Conservation (phyloP, 208 protist species). For the Leishmania guyanensis region DNA sequence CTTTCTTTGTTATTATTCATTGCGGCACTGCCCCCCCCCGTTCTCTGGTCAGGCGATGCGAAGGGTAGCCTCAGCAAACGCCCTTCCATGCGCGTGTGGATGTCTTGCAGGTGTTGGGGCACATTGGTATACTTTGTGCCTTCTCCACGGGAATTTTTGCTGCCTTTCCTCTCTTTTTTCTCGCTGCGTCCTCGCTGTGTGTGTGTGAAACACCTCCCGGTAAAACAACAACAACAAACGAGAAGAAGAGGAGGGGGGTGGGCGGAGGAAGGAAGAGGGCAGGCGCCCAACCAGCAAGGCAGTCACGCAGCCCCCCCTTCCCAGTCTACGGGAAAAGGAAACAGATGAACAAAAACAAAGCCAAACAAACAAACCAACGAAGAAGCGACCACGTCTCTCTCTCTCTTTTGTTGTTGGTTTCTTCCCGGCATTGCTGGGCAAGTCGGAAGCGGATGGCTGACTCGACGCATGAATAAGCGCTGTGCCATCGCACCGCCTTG, state of each 20-base stretch:
- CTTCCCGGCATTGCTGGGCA: not conserved
- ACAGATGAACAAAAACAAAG: too few species aligned
- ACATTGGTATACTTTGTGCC: too few species aligned
- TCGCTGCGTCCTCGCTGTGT: not conserved
- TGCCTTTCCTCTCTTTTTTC: not conserved
- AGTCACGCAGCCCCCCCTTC: too few species aligned
- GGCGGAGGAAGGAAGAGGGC: too few species aligned
- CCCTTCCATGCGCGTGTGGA: not conserved
- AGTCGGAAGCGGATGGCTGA: not conserved
- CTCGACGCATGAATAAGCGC: not conserved
- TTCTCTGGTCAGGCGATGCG: not conserved
- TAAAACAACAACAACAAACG: too few species aligned
- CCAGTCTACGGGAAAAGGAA: too few species aligned
- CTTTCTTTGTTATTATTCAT: not conserved
- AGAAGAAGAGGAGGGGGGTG: too few species aligned
- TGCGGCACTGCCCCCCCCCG: not conserved
- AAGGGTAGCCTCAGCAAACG: not conserved
- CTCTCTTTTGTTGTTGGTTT: not conserved
- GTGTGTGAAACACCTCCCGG: not conserved
- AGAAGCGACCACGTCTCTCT: too few species aligned
- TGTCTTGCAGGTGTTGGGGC: not conserved
- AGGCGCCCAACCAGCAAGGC: too few species aligned
- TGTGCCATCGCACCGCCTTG: not conserved
- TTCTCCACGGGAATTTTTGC: too few species aligned
- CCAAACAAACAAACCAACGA: too few species aligned